Evolutionary conservation across 2,329 filamentous ascomycete species (phyloP), one percentile per base, ranked within the genome.

Genomic region (Cladophialophora psammophila): DNA sequence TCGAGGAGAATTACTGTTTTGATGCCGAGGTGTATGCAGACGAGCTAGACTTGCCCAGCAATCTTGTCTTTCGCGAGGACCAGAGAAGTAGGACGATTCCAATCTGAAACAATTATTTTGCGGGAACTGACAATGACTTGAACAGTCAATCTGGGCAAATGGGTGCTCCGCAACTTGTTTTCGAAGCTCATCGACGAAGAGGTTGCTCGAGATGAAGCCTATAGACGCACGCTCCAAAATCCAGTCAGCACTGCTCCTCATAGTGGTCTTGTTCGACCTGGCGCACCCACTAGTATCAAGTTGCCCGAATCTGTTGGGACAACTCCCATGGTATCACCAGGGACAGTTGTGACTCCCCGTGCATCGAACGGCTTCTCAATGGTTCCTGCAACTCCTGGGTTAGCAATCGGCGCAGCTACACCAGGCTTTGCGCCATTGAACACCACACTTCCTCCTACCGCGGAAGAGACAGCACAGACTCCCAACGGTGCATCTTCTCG

Each of bases 21-120:
- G 95, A 99, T 79, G 95, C 94, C 15, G 95, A 99, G 76, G 91
- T 97, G 78, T 99, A 99, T 77, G 94, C 93, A 0, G 95, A 99
- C 76, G 94, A 98, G 79, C 82, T 96, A 40, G 84, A 89, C 48
- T 73, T 94, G 63, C 86, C 91, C 10, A 90, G 93, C 69, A 83
- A 87, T n/a, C 83, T 91, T 18, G 90, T 94, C 12, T 97, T 97
- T 75, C 85, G 91, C 65, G 94, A 98, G 74, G 95, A 99, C 74
- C 94, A 98, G 80, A 88, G 95, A 81, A 96, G 92, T 94, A 85
- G 75, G 89, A 78, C 3, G 12, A 60, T 5, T 15, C 32, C 32
- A 67, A 10, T 18, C 18, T 6, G 35, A 35, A 0, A 6, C 15
- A 40, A 52, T 5, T 38, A 36, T 3, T 34, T 34, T 48, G 8